Evolutionary conservation across 192 early-diverging fungal species (phyloP).

Genomic region (Gamsiella multidivaricata): DNA sequence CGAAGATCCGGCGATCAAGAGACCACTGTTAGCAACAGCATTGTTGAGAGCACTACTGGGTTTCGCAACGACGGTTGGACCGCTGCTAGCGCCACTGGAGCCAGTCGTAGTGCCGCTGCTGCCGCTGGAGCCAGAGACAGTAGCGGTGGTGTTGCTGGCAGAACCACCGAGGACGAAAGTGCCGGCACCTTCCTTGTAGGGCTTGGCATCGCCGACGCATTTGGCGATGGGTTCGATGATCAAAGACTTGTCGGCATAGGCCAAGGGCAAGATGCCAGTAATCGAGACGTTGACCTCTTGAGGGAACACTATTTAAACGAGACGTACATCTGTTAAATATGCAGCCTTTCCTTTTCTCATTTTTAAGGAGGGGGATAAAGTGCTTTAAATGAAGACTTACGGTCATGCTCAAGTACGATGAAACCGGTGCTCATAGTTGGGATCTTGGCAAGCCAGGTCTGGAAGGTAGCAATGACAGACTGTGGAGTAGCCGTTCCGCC

Average conservation of each 20-base stretch:
- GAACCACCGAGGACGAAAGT: slow-evolving; percentile 4
- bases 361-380: too few relatives aligned
- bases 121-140: slow-evolving; percentile 2
- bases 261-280: slow-evolving; percentile 37
- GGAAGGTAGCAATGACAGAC: slow-evolving; percentile 48
- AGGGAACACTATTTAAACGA: slow-evolving; percentile 39
- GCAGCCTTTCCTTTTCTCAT: too few relatives aligned
- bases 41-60: not conserved
- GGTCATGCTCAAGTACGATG: slow-evolving; percentile 66
- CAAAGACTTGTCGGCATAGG: slow-evolving; percentile 33
- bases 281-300: slow-evolving; percentile 61
- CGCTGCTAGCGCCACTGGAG: not conserved
- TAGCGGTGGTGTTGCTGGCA: not conserved
- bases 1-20: not conserved
- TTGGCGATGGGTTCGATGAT: slow-evolving; percentile 51
- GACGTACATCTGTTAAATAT: too few relatives aligned
- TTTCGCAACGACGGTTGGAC: not conserved
- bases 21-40: not conserved
- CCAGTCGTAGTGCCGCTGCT: not conserved
- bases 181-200: slow-evolving; percentile 46
- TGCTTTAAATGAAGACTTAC: slow-evolving; percentile 29
- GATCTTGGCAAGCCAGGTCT: slow-evolving; percentile 57
- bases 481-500: slow-evolving; percentile 21
- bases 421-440: slow-evolving; percentile 59
- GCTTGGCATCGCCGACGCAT: slow-evolving; percentile 50